Conservation (phyloP, 495 filamentous ascomycete genomes). For the Delitschia confertaspora region DNA sequence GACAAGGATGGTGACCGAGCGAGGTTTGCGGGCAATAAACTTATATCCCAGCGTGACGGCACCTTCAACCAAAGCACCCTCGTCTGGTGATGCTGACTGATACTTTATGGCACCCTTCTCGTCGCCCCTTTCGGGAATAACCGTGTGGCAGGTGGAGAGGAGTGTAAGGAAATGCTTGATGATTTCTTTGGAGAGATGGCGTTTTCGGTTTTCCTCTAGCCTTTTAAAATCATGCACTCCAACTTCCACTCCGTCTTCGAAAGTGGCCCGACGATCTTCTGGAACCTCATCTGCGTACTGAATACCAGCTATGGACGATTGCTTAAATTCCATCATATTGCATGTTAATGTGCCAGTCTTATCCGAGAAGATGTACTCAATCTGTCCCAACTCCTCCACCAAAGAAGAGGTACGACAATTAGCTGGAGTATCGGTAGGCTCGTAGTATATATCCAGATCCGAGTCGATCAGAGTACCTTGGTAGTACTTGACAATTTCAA, state of each 20-base stretch:
- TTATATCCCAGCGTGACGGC: constrained; percentile 76
- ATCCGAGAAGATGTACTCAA: constrained; percentile 98
- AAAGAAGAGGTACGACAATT: constrained; percentile 93
- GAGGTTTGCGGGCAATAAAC: constrained; percentile 83
- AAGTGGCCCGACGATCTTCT: constrained; percentile 76
- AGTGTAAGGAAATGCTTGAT: constrained; percentile 89
- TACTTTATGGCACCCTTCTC: constrained; percentile 84
- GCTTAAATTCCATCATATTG: constrained; percentile 98
- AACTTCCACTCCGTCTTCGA: constrained; percentile 63
- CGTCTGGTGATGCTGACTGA: constrained; percentile 94
- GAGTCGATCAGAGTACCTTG: constrained; percentile 95
- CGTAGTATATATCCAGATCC: constrained; percentile 96
- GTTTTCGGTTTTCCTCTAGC: constrained; percentile 63
- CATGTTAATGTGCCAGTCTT: constrained; percentile 99
- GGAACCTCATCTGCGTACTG: constrained; percentile 91
- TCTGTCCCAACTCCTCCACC: constrained; percentile 95
- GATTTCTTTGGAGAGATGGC: constrained; percentile 53
- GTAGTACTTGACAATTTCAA: constrained; percentile 96
- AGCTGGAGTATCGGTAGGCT: constrained; percentile 87
- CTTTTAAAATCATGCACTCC: constrained; percentile 84
- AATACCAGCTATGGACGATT: constrained; percentile 84
- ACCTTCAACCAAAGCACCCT: constrained; percentile 92
- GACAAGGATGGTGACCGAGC: constrained; percentile 70
- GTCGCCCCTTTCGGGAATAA: constrained; percentile 82
- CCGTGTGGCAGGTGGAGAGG: constrained; percentile 88